These are phyloP conservation scores for Podochytrium sp. DNA, from an alignment of 192 early-diverging fungal species.

Conservation along the genomic window DNA sequence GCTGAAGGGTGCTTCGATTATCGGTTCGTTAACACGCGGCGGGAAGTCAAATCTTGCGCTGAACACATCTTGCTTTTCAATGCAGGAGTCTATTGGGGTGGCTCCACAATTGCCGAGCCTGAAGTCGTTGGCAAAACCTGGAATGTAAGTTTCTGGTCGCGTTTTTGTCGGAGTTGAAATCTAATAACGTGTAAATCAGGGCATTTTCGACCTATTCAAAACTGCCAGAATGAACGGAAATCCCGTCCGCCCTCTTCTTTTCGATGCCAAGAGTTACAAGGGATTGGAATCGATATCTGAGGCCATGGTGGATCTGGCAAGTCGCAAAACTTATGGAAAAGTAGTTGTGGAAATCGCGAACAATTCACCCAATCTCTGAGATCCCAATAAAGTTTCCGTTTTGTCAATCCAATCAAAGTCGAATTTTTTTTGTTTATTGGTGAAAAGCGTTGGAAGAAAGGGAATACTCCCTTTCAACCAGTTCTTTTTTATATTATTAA, in stretches of 20 bases:
- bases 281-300: slow-evolving; percentile 63
- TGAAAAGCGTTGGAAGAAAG: too few relatives aligned
- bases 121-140: slow-evolving; percentile 69
- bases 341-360: slow-evolving; percentile 61
- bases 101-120: slow-evolving; percentile 62
- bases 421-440: too few relatives aligned
- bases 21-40: slow-evolving; percentile 17
- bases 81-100: slow-evolving; percentile 77
- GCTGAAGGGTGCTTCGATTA: slow-evolving; percentile 78
- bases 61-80: neutral
- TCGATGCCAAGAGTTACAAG: neutral
- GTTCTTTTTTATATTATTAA: neutral
- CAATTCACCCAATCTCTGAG: neutral
- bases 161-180: neutral
- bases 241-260: slow-evolving; percentile 20
- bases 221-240: neutral
- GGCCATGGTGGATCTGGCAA: slow-evolving; percentile 72
- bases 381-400: too few relatives aligned
- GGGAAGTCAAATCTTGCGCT: neutral
- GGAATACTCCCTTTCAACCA: too few relatives aligned
- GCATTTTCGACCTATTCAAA: slow-evolving; percentile 8
- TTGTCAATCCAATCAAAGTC: too few relatives aligned
- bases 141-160: slow-evolving; percentile 36
- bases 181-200: neutral
- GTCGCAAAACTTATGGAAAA: slow-evolving; percentile 78